Evolutionary conservation across 1,139 yeast genomes (phyloP).

Genomic region (Suhomyces atakaporum): DNA sequence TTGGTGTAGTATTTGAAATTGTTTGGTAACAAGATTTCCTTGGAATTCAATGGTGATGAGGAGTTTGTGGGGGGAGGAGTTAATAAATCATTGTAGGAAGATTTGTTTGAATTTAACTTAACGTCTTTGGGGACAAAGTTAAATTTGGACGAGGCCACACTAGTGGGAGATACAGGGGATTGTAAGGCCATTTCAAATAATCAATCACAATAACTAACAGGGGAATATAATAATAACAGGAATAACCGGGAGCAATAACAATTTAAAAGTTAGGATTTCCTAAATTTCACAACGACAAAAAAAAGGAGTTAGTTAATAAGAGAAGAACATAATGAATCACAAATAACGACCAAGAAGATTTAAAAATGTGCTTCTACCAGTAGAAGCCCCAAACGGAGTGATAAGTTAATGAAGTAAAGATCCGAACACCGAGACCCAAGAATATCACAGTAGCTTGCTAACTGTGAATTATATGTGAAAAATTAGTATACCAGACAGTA

Average conservation of each 20-base stretch:
- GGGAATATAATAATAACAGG: conserved; percentile 6
- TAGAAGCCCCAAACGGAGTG: conserved; percentile 5
- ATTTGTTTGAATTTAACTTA: conserved; percentile 1
- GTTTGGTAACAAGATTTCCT: conserved; percentile 31
- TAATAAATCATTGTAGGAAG: conserved; percentile 13
- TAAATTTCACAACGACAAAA: conserved; percentile 7
- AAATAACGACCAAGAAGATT: background rate
- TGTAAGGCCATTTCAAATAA: conserved; percentile 11
- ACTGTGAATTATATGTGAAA: conserved; percentile 2
- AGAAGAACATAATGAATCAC: conserved; percentile 4
- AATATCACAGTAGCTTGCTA: background rate
- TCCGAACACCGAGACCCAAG: conserved; percentile 7
- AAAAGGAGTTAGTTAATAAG: background rate
- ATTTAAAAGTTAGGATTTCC: conserved; percentile 5
- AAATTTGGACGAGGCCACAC: conserved; percentile 3
- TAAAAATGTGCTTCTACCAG: conserved; percentile 5
- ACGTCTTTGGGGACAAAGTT: conserved; percentile 6
- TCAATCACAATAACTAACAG: conserved; percentile 4
- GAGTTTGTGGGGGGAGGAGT: conserved; percentile 22
- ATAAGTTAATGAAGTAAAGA: conserved; percentile 6
- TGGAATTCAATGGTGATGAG: conserved; percentile 17
- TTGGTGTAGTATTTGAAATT: conserved; percentile 43
- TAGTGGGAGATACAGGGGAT: conserved; percentile 14
- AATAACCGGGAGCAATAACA: conserved; percentile 12
- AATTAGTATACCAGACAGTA: background rate